phyloP scores from a whole-genome alignment of 169 alveolate species.

The Theileria luwenshuni region DNA sequence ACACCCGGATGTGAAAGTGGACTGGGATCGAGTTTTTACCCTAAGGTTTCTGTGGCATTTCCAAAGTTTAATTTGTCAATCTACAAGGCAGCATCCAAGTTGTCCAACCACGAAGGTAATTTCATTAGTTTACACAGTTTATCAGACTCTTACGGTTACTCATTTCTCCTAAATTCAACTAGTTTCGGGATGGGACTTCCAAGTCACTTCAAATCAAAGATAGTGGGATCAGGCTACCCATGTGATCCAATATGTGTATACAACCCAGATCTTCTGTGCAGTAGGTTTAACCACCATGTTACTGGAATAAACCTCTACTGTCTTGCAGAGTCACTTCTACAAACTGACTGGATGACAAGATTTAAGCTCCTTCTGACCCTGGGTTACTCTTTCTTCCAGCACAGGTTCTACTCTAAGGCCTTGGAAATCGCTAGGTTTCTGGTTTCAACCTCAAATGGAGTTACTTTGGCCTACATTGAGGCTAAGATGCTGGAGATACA shows the following conservation, averaged over 20 bases:
- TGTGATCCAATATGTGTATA: slow-evolving; percentile 64
- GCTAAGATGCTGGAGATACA: slow-evolving; percentile 46
- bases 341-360: slow-evolving; percentile 28
- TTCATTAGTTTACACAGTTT: not conserved
- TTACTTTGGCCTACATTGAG: slow-evolving; percentile 19
- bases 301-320: slow-evolving; percentile 49
- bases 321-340: slow-evolving; percentile 31
- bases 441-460: slow-evolving; percentile 1
- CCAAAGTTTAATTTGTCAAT: slow-evolving; percentile 28
- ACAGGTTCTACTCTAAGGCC: slow-evolving; percentile 34
- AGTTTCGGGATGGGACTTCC: slow-evolving; percentile 40
- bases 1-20: not conserved
- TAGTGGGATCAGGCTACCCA: slow-evolving; percentile 64
- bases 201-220: slow-evolving; percentile 32
- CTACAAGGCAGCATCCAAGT: slow-evolving; percentile 28
- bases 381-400: slow-evolving; percentile 61
- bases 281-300: slow-evolving; percentile 33
- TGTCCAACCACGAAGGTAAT: slow-evolving; percentile 33
- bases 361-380: slow-evolving; percentile 31
- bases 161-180: slow-evolving; percentile 22
- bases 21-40: slow-evolving; percentile 3
- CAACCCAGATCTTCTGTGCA: slow-evolving; percentile 35
- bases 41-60: slow-evolving; percentile 28
- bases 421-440: slow-evolving; percentile 32
- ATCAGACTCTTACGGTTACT: not conserved